These are phyloP conservation scores for Calocybe gangraenosa DNA, from an alignment of 768 basidiomycete genomes.

Conservation along the genomic window DNA sequence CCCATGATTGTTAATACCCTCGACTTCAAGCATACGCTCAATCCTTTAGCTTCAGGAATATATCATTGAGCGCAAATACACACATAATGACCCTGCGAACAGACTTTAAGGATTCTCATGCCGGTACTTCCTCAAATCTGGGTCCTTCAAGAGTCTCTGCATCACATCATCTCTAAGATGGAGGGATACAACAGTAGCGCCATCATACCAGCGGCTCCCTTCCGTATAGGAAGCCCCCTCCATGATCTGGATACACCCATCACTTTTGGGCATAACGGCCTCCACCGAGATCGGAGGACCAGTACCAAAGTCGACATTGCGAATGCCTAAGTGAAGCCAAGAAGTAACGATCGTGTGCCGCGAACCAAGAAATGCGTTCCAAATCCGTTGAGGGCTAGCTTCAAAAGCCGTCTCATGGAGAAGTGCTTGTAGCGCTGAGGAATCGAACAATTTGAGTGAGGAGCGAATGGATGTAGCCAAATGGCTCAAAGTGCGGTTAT, in stretches of 20 bases:
- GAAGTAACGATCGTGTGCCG: constrained; percentile 29
- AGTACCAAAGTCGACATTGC: constrained; percentile 29
- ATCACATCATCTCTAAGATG: constrained; percentile 20
- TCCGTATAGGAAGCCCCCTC: constrained; percentile 14
- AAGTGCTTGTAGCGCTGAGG: constrained; percentile 22
- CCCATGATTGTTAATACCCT: no score
- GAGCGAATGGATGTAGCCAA: constrained; percentile 25
- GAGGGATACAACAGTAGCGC: constrained; percentile 20
- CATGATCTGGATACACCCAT: constrained; percentile 30
- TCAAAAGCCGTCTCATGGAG: constrained; percentile 31
- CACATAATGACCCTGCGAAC: no score
- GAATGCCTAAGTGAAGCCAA: constrained; percentile 28
- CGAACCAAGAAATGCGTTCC: constrained; percentile 30
- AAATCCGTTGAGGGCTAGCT: constrained; percentile 24
- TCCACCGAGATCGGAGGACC: constrained; percentile 25
- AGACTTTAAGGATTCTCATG: no score
- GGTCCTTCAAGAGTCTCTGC: constrained; percentile 20
- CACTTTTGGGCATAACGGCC: constrained; percentile 27
- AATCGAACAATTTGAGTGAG: constrained; percentile 20
- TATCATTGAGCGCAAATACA: no score
- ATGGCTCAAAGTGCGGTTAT: constrained; percentile 10
- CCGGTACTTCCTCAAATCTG: constrained; percentile 19
- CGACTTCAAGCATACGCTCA: no score
- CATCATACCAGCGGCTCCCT: constrained; percentile 18
- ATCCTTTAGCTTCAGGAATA: no score